Evolutionary conservation across 768 basidiomycete genomes (phyloP), one percentile per base, ranked within the genome.

Genomic region (Kwoniella dejecticola): DNA sequence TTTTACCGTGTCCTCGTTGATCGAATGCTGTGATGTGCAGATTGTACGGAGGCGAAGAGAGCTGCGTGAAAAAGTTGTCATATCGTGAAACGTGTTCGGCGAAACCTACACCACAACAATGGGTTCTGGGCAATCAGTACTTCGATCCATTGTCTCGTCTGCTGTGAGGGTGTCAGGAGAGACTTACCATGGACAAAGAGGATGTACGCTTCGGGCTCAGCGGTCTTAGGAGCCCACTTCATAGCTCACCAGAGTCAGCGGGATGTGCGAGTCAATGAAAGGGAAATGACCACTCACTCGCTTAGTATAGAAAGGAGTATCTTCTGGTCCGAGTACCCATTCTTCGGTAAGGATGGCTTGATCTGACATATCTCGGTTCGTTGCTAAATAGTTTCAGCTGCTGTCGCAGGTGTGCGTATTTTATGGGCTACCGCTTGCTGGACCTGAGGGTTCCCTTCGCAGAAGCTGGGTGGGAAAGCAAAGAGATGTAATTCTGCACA

Each of bases 161-260:
- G n/a, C n/a, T n/a, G n/a, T n/a, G n/a, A n/a, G n/a, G n/a, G n/a
- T n/a, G n/a, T n/a, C n/a, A n/a, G n/a, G n/a, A n/a, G n/a, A n/a
- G n/a, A 53, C 72, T 49, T 29, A 72, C 74, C 74, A 44, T 76
- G 74, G 2, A 76, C 62, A 59, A 76, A 76, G 29, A 73, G 19
- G 38, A 76, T 52, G 60, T 67, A 62, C 0, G 74, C 74, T 44
- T 64, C 65, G 21, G 74, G 69, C 24, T 60, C 47, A 36, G 53
- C 66, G 17, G 38, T 46, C 5, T 44, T 49, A 1, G 71, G 74
- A n/a, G 47, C 36, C 71, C 71, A 76, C 69, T 72, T 52, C 15
- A 13, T 17, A 26, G 23, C 23, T 17, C 7, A 12, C 17, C 23
- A 6, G 29, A 47, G 15, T 31, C 30, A 50, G 56, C 21, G 36